Conservation (phyloP, 345 rosid genomes). For the Cardamine chenopodiifolia region DNA sequence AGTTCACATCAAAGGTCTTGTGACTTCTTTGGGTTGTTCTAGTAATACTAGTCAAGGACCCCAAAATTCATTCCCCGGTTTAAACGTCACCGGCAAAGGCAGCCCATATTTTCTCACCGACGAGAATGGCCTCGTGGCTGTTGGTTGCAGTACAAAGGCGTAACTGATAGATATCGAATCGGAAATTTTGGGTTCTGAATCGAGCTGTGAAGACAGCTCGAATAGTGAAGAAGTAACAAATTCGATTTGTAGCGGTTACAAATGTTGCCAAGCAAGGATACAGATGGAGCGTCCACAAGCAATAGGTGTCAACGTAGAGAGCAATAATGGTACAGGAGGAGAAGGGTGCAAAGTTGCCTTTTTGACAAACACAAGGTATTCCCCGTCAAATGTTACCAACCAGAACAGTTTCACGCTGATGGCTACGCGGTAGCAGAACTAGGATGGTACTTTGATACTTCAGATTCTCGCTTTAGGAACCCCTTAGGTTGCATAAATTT, state of each 20-base stretch:
- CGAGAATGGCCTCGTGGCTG: slow-evolving; percentile 34
- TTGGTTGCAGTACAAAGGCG: slow-evolving; percentile 41
- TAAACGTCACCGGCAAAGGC: slow-evolving; percentile 20
- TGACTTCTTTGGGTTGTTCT: slow-evolving; percentile 30
- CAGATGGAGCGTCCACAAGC: slow-evolving; percentile 19
- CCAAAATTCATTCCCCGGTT: neutral
- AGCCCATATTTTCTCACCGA: slow-evolving; percentile 16
- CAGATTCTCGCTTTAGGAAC: slow-evolving; percentile 7
- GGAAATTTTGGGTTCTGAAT: slow-evolving; percentile 43
- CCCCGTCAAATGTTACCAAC: neutral
- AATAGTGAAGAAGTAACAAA: neutral
- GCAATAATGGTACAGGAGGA: neutral
- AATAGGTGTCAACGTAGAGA: slow-evolving; percentile 6
- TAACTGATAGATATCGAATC: neutral
- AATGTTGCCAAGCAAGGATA: slow-evolving; percentile 48
- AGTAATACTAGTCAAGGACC: slow-evolving; percentile 9
- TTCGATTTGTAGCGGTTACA: slow-evolving; percentile 36
- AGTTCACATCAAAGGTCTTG: slow-evolving; percentile 12
- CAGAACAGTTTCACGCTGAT: neutral
- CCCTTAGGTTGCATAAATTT: neutral
- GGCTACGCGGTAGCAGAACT: slow-evolving; percentile 12
- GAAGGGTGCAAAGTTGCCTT: slow-evolving; percentile 18
- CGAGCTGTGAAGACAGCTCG: slow-evolving; percentile 35
- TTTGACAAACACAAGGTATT: neutral
- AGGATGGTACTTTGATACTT: slow-evolving; percentile 27